Percentiles rank a stretch among this genome's conserved stretches.
phyloP scores from a whole-genome alignment of 1,284 basidiomycete species.

The Hemileia vastatrix region DNA sequence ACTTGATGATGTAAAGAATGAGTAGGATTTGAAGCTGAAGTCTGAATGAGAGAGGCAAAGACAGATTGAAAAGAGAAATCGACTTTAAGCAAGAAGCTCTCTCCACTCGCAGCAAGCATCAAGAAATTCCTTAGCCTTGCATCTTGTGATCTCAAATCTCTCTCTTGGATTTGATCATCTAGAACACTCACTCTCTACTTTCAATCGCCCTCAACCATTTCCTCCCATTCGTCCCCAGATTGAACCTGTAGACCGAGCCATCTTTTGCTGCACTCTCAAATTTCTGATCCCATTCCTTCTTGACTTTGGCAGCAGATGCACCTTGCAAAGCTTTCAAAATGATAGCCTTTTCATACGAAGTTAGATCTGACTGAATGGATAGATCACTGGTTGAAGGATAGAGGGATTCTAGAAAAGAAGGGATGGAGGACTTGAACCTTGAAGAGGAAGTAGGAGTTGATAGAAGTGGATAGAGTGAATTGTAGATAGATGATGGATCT shows the following conservation, averaged over 20 bases:
- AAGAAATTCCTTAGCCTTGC: too few relatives aligned
- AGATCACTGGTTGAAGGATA: background rate
- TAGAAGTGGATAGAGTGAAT: background rate
- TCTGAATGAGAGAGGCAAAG: too few relatives aligned
- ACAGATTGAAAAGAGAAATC: too few relatives aligned
- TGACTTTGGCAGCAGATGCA: background rate
- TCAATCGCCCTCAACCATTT: too few relatives aligned
- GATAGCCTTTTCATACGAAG: background rate
- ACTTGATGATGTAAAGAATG: too few relatives aligned
- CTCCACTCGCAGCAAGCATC: too few relatives aligned
- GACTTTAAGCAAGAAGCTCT: too few relatives aligned
- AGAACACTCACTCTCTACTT: too few relatives aligned
- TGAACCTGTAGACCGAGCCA: background rate
- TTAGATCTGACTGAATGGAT: background rate
- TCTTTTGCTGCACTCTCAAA: background rate
- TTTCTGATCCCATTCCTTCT: background rate
- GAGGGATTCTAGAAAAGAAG: background rate
- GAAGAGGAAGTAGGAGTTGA: background rate
- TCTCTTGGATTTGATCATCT: too few relatives aligned
- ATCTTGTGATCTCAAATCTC: too few relatives aligned
- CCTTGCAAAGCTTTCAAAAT: background rate
- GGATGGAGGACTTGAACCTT: background rate
- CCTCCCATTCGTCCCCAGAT: conserved; percentile 1
- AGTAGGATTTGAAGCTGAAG: too few relatives aligned
- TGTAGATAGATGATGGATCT: too few relatives aligned